Percentiles rank a stretch among this genome's conserved stretches.
phyloP scores from a whole-genome alignment of 345 rosid genomes.

The Populus deltoides region DNA sequence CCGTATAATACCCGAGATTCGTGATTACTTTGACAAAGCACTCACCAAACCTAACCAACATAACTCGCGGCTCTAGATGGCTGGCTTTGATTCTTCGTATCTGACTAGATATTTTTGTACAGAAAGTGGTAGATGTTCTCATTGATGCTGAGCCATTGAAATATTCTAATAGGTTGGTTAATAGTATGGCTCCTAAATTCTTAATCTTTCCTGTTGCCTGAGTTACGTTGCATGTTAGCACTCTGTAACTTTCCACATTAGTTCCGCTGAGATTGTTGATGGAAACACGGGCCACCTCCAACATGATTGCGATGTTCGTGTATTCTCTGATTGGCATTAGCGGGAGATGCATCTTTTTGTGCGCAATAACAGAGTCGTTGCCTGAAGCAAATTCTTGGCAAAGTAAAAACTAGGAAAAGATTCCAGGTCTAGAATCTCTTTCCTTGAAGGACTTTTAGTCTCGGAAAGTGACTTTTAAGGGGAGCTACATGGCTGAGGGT shows the following conservation, averaged over 20 bases:
- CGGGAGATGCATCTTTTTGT: neutral
- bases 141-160: conserved; percentile 24
- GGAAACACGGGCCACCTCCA: conserved; percentile 14
- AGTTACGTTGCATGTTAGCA: conserved; percentile 14
- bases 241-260: conserved; percentile 12
- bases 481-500: neutral
- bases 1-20: conserved; percentile 72
- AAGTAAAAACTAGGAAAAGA: neutral
- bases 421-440: neutral
- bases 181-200: conserved; percentile 26
- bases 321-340: neutral
- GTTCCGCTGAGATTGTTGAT: conserved; percentile 19
- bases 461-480: neutral
- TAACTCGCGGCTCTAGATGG: conserved; percentile 54
- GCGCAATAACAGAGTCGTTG: neutral
- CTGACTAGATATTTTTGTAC: conserved; percentile 47
- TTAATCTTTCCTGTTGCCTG: conserved; percentile 17
- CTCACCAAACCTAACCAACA: conserved; percentile 63
- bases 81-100: conserved; percentile 30
- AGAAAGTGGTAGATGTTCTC: conserved; percentile 36
- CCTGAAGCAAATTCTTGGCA: neutral
- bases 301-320: conserved; percentile 15
- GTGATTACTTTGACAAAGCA: conserved; percentile 66
- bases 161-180: conserved; percentile 17
- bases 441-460: neutral